Conservation (phyloP, 441 rosid species). For the Francoa sonchifolia region DNA sequence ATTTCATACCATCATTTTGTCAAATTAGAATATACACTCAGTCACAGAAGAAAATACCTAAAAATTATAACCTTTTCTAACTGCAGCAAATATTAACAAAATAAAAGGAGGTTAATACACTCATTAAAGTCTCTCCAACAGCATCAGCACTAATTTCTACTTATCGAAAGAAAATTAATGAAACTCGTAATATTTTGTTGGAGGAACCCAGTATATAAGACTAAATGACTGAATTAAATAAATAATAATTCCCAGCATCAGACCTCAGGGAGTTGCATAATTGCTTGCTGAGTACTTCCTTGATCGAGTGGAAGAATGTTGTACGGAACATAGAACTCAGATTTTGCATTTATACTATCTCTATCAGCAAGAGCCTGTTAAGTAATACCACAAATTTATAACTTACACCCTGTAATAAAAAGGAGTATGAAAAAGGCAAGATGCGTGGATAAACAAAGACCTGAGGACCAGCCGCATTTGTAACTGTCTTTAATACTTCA, state of each 20-base stretch:
- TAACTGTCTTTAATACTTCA: slow-evolving; percentile 54
- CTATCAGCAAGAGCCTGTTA: slow-evolving; percentile 58
- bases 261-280: slow-evolving; percentile 88
- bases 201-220: not conserved
- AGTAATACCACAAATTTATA: no score
- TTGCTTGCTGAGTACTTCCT: slow-evolving; percentile 77
- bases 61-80: no score
- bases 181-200: not conserved
- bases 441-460: slow-evolving; percentile 17
- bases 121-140: no score
- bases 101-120: no score
- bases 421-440: not conserved
- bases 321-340: slow-evolving; percentile 61
- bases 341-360: slow-evolving; percentile 34
- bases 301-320: slow-evolving; percentile 88
- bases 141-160: no score
- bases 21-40: no score
- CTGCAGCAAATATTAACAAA: no score
- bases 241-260: slow-evolving; percentile 17
- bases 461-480: slow-evolving; percentile 55
- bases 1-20: slow-evolving; percentile 14
- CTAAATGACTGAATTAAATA: slow-evolving; percentile 9
- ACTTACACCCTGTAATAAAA: no score
- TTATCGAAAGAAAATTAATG: no score
- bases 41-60: no score